Evolutionary conservation across 768 basidiomycete genomes (phyloP).

Genomic region (Mycena galopus): DNA sequence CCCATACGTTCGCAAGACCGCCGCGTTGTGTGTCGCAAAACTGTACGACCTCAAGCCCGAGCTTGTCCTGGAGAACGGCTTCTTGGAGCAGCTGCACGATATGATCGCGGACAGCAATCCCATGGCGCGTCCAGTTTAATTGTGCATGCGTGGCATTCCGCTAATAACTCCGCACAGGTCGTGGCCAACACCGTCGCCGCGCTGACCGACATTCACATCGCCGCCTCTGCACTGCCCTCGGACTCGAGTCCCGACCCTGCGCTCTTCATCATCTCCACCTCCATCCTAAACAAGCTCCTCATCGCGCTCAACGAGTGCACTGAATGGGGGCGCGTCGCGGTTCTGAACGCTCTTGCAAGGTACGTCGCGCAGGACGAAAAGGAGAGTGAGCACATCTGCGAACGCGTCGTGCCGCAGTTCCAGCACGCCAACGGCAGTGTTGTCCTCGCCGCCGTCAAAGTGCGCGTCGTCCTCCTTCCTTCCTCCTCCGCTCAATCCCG

Average conservation of each 20-base stretch:
- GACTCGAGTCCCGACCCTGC: constrained; percentile 71
- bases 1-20: constrained; percentile 98
- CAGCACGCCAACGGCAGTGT: constrained; percentile 98
- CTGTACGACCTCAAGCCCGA: constrained; percentile 97
- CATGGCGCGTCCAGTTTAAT: constrained; percentile 71
- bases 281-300: constrained; percentile 88
- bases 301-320: constrained; percentile 98
- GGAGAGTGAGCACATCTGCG: constrained; percentile 99
- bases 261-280: constrained; percentile 85
- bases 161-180: constrained; percentile 84
- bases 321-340: constrained; percentile 98
- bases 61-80: constrained; percentile 94
- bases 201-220: constrained; percentile 90
- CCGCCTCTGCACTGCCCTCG: constrained; percentile 71
- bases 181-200: constrained; percentile 97
- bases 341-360: constrained; percentile 87
- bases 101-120: constrained; percentile 97
- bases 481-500: constrained; percentile 73
- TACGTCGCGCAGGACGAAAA: constrained; percentile 90
- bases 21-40: constrained; percentile 96
- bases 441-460: constrained; percentile 96
- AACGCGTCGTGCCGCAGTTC: constrained; percentile 97
- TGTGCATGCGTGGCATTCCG: background rate
- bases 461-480: constrained; percentile 92
- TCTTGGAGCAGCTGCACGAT: constrained; percentile 88